phyloP scores from a whole-genome alignment of 441 rosid genomes.

The Geranium incanum region DNA sequence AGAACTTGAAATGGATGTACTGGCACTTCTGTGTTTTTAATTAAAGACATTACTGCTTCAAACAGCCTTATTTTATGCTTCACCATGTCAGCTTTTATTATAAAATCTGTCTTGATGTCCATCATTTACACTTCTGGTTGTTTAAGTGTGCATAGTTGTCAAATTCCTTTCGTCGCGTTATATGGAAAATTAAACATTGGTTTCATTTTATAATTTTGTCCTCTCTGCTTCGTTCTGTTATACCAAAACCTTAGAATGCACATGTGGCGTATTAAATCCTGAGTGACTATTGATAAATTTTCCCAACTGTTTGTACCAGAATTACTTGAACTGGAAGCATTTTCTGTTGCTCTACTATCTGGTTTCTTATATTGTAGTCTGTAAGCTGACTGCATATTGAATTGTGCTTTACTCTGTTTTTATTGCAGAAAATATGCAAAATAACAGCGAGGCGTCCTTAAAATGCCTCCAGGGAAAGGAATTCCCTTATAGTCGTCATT shows the following conservation, averaged over 20 bases:
- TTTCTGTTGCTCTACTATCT: neutral
- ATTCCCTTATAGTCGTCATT: slow-evolving; percentile 27
- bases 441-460: slow-evolving; percentile 45
- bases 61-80: too few relatives aligned
- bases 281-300: neutral
- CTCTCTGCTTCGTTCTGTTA: neutral
- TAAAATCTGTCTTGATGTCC: neutral
- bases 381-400: neutral
- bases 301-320: neutral
- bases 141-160: neutral
- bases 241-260: neutral
- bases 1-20: too few relatives aligned
- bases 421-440: slow-evolving; percentile 38
- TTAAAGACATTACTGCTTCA: too few relatives aligned
- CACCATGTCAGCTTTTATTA: neutral
- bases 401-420: slow-evolving; percentile 6
- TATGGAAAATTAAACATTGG: neutral
- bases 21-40: too few relatives aligned
- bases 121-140: neutral
- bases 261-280: neutral
- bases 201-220: neutral
- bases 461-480: slow-evolving; percentile 43
- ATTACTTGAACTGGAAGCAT: neutral
- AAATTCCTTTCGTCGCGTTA: neutral
- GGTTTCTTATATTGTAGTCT: neutral